Conservation (phyloP, 768 basidiomycete genomes). For the Termitomyces sp. region DNA sequence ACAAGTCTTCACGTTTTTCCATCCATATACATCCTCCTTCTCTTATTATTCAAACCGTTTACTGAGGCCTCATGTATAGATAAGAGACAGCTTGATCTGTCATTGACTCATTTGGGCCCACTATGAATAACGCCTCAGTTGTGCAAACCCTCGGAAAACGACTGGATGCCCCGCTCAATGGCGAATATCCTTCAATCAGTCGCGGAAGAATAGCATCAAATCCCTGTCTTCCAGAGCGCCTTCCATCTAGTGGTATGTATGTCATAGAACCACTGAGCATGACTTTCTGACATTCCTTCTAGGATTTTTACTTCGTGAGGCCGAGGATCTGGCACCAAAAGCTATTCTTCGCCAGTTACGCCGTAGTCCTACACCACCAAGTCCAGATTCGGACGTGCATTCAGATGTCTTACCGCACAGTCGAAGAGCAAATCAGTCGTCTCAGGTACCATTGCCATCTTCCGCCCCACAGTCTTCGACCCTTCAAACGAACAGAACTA, state of each 20-base stretch:
- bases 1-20: not conserved
- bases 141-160: constrained; percentile 26
- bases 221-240: constrained; percentile 61
- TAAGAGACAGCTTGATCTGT: constrained; percentile 1
- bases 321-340: constrained; percentile 47
- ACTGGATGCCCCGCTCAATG: constrained; percentile 14
- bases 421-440: constrained; percentile 18
- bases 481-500: constrained; percentile 2
- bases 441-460: constrained; percentile 15
- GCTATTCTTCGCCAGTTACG: constrained; percentile 51
- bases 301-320: constrained; percentile 75
- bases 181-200: constrained; percentile 11
- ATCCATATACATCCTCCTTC: not conserved
- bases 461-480: constrained; percentile 11
- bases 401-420: constrained; percentile 8
- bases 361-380: constrained; percentile 35
- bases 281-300: constrained; percentile 16
- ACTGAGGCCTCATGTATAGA: constrained; percentile 10
- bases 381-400: constrained; percentile 12
- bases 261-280: constrained; percentile 10
- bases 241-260: constrained; percentile 61
- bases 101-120: not conserved
- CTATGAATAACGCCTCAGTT: constrained; percentile 42
- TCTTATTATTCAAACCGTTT: not conserved
- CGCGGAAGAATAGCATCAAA: constrained; percentile 40